Percentiles rank a stretch among this genome's conserved stretches.
These are phyloP conservation scores for Cladosporium sp. DNA, from an alignment of 2,329 filamentous ascomycete genomes.

Conservation along the genomic window DNA sequence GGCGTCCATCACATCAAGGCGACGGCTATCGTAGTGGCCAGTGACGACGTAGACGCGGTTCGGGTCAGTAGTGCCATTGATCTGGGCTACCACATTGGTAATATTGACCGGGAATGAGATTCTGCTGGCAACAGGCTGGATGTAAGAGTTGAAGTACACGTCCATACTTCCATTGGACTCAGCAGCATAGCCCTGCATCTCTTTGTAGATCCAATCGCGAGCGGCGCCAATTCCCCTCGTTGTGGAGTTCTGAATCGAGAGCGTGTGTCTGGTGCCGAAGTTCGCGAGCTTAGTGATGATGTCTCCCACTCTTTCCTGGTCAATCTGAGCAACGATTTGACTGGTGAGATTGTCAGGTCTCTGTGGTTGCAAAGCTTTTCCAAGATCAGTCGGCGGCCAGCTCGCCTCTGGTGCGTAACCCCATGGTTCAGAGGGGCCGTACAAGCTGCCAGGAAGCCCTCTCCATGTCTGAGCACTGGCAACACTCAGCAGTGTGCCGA, in stretches of 20 bases:
- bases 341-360: slow-evolving; percentile 44
- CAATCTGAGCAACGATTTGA: slow-evolving; percentile 44
- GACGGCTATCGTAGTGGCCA: slow-evolving; percentile 59
- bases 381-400: slow-evolving; percentile 45
- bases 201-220: slow-evolving; percentile 57
- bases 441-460: slow-evolving; percentile 32
- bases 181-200: slow-evolving; percentile 53
- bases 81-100: slow-evolving; percentile 55
- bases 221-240: slow-evolving; percentile 59
- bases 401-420: slow-evolving; percentile 30
- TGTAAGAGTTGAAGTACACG: slow-evolving; percentile 55
- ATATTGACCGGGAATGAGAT: slow-evolving; percentile 56
- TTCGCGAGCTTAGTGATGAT: slow-evolving; percentile 57
- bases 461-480: slow-evolving; percentile 28
- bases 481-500: slow-evolving; percentile 8
- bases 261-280: slow-evolving; percentile 60
- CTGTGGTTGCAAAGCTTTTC: slow-evolving; percentile 44
- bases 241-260: slow-evolving; percentile 55
- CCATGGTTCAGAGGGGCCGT: slow-evolving; percentile 27
- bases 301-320: slow-evolving; percentile 50
- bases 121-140: slow-evolving; percentile 51
- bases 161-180: slow-evolving; percentile 54
- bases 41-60: slow-evolving; percentile 56
- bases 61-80: slow-evolving; percentile 53
- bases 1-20: slow-evolving; percentile 55